Conservation (phyloP, 495 filamentous ascomycete species). For the Neurospora sp. region DNA sequence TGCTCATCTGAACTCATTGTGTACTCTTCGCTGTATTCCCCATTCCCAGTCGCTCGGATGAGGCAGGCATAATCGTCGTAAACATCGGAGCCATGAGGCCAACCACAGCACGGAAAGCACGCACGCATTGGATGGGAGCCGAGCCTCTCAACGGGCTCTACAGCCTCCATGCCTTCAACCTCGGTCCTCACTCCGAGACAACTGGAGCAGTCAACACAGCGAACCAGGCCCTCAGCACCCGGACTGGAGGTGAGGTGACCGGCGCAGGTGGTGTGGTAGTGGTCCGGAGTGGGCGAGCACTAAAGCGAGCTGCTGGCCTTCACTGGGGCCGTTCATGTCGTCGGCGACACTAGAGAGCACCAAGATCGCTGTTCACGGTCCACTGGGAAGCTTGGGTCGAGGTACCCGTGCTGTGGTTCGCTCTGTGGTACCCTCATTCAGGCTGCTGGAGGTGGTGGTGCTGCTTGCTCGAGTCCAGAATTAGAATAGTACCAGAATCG, state of each 20-base stretch:
- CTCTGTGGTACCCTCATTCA: background rate
- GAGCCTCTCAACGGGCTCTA: background rate
- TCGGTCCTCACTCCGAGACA: background rate
- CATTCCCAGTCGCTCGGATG: background rate
- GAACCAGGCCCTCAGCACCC: background rate
- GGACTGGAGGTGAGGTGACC: background rate
- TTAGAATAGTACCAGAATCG: slow-evolving; percentile 19
- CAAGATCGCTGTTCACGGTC: background rate
- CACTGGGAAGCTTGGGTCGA: background rate
- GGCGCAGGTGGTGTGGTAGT: background rate
- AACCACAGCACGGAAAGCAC: background rate
- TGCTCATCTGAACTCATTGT: background rate
- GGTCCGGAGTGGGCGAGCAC: background rate
- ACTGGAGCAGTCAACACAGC: background rate
- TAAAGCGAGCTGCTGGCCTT: background rate
- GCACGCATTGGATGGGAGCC: background rate
- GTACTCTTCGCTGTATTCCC: background rate
- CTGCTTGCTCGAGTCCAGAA: slow-evolving; percentile 12
- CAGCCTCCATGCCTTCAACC: background rate
- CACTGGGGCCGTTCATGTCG: background rate
- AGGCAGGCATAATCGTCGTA: background rate
- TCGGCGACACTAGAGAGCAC: background rate
- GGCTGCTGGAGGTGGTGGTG: background rate
- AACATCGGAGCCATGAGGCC: background rate
- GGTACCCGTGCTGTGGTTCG: background rate